These are phyloP conservation scores for Fusarium redolens DNA, from an alignment of 2,329 filamentous ascomycete genomes.

Conservation along the genomic window DNA sequence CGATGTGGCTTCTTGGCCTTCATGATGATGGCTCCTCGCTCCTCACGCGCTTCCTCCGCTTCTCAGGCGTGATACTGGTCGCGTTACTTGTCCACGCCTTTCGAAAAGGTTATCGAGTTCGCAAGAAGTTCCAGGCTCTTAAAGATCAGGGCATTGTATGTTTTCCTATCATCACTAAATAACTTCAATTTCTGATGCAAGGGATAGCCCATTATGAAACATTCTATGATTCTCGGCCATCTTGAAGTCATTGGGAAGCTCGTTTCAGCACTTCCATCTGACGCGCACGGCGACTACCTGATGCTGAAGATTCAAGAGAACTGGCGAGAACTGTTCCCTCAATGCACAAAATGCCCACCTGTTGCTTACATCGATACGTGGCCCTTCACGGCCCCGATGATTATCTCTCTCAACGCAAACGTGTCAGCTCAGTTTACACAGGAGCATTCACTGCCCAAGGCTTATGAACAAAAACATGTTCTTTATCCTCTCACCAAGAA, in stretches of 20 bases:
- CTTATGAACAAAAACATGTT: slow-evolving; percentile 44
- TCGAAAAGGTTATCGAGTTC: slow-evolving; percentile 12
- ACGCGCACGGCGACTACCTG: slow-evolving; percentile 31
- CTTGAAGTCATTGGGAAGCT: slow-evolving; percentile 25
- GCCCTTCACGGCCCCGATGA: slow-evolving; percentile 39
- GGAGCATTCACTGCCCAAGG: slow-evolving; percentile 36
- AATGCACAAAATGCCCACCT: slow-evolving; percentile 40
- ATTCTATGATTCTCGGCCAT: slow-evolving; percentile 36
- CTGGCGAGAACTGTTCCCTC: slow-evolving; percentile 31
- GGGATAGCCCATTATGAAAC: slow-evolving; percentile 30
- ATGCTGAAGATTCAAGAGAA: slow-evolving; percentile 29
- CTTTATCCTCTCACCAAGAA: slow-evolving; percentile 47
- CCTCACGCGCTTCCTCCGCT: neutral
- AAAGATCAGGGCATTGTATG: slow-evolving; percentile 11
- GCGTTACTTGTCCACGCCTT: slow-evolving; percentile 7
- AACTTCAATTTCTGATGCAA: neutral
- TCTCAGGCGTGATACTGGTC: slow-evolving; percentile 1
- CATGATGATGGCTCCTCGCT: slow-evolving; percentile 1
- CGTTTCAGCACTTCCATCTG: slow-evolving; percentile 17
- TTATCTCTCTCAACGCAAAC: slow-evolving; percentile 35
- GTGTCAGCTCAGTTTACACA: slow-evolving; percentile 38
- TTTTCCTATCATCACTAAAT: rapidly evolving
- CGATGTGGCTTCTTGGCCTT: slow-evolving; percentile 1
- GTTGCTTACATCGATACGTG: slow-evolving; percentile 46
- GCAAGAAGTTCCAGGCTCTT: slow-evolving; percentile 11